Evolutionary conservation across 2,329 filamentous ascomycete species (phyloP), one percentile per base, ranked within the genome.

Genomic region (Claviceps digitariae): DNA sequence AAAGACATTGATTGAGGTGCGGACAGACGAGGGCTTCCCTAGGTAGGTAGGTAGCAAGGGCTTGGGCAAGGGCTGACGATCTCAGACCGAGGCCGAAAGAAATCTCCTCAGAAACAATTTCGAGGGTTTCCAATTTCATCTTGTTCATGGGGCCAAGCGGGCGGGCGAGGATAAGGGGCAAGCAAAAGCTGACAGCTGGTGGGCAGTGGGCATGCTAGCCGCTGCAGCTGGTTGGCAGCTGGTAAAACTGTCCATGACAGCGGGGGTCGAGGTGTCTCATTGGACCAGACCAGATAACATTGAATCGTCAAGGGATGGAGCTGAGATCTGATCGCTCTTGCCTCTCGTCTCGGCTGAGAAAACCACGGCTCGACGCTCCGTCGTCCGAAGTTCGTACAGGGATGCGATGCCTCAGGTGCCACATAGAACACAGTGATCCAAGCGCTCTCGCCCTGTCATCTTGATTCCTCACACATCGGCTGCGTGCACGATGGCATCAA

Each of bases 1-100:
- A 47, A 29, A 52, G 50, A 52, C 44, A 52, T 52, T 46, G 44
- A 36, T 38, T 41, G 50, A 40, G 31, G 31, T 36, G 40, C 40
- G 34, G 34, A 17, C 34, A 17, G 34, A 6, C 34, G 34, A 17
- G 15, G 34, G 34, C 34, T 38, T 38, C 1, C 34, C 34, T 38
- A 8, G 27, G 4, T 4, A 29, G 38, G 23, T 15, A 10, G 23
- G 20, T 41, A 31, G 25, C 38, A 23, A 31, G 27, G 36, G 20
- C 34, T 25, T n/a, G n/a, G 34, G 36, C 23, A 15, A 51, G 17
- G 6, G 31, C 23, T 12, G 34, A 4, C 34, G 21, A 38, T 48
- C 29, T 48, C 29, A 49, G 47, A 36, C 47, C 47, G 47, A 48
- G 12, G 20, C 29, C n/a, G 21, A 8, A 29, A 13, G 27, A 29